Evolutionary conservation across 169 alveolate species (phyloP).

Genomic region (Babesia gibsoni): DNA sequence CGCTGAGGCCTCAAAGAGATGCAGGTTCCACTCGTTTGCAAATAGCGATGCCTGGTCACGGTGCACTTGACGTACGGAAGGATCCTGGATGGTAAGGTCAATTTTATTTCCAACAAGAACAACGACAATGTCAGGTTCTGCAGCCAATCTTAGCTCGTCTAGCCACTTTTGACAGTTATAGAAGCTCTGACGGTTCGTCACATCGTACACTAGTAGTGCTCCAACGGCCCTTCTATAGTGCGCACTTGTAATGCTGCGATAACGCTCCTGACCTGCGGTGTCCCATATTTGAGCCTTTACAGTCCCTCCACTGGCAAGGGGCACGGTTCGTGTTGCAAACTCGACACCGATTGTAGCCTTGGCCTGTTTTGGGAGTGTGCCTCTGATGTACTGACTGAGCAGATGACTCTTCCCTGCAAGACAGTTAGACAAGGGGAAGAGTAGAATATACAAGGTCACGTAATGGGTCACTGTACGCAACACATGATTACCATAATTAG

Average conservation of each 20-base stretch:
- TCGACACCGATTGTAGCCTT: constrained; percentile 98
- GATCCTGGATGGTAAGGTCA: constrained; percentile 91
- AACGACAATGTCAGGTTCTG: constrained; percentile 97
- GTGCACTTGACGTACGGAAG: constrained; percentile 87
- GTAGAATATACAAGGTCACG: neutral
- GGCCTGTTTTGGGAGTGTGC: constrained; percentile 91
- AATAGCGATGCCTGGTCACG: constrained; percentile 82
- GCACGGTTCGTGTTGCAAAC: constrained; percentile 96
- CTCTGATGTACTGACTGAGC: constrained; percentile 92
- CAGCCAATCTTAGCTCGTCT: constrained; percentile 94
- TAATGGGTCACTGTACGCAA: too few relatives aligned
- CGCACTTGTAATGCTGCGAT: constrained; percentile 91
- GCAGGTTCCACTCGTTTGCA: constrained; percentile 86
- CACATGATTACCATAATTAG: too few relatives aligned
- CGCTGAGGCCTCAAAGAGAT: constrained; percentile 96
- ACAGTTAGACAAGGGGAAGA: neutral
- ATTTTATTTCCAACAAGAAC: constrained; percentile 98
- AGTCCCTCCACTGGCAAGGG: constrained; percentile 92
- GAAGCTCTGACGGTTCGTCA: constrained; percentile 88
- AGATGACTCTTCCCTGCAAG: constrained; percentile 86
- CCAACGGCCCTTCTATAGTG: constrained; percentile 95
- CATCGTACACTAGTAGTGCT: constrained; percentile 92
- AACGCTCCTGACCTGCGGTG: constrained; percentile 94
- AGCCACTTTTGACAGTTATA: constrained; percentile 89
- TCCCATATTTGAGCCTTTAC: constrained; percentile 88